Percentiles rank a stretch among this genome's conserved stretches.
These are phyloP conservation scores for Hippophae rhamnoides DNA, from an alignment of 306 rosid genomes.

Conservation along the genomic window DNA sequence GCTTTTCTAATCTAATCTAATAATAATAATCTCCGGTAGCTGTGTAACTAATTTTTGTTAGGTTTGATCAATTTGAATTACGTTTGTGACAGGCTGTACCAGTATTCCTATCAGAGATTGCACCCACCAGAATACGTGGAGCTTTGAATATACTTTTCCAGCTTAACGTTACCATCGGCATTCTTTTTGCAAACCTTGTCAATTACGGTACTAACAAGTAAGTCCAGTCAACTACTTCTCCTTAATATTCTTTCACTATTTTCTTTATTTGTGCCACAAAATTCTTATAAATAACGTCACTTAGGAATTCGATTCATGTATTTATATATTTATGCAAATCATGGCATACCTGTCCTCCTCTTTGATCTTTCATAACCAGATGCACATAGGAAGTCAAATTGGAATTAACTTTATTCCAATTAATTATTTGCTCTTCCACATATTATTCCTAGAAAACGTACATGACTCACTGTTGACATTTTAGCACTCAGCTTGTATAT, in stretches of 20 bases:
- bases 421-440: too few species aligned
- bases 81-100: conserved; percentile 69
- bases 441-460: too few species aligned
- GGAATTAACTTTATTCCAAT: too few species aligned
- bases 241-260: background rate
- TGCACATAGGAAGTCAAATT: too few species aligned
- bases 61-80: background rate
- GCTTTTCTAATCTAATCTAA: conserved; percentile 5
- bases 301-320: too few species aligned
- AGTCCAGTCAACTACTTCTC: background rate
- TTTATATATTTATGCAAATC: too few species aligned
- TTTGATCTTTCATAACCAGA: too few species aligned
- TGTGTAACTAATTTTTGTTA: background rate
- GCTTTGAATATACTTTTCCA: conserved; percentile 77
- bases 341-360: too few species aligned
- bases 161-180: conserved; percentile 70
- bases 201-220: conserved; percentile 71
- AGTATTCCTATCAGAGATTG: conserved; percentile 79
- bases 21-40: conserved; percentile 15
- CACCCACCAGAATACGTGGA: conserved; percentile 92
- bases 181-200: conserved; percentile 73
- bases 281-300: too few species aligned
- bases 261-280: background rate
- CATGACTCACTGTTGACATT: too few species aligned
- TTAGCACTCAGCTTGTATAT: too few species aligned